Evolutionary conservation across 768 basidiomycete species (phyloP), one percentile per base, ranked within the genome.

Genomic region (Boletus sp.): DNA sequence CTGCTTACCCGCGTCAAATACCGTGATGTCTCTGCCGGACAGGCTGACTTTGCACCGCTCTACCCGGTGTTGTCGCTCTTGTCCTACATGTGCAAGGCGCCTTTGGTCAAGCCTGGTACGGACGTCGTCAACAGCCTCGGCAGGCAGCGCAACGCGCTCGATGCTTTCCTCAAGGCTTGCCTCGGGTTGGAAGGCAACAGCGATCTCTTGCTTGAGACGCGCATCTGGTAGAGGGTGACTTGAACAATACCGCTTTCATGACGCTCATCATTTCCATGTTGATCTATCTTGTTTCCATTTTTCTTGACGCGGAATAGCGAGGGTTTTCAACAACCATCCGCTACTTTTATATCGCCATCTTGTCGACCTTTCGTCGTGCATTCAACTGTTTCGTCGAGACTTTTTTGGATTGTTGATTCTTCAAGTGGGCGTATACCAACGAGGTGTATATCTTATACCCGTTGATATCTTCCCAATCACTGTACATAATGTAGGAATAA

Each of bases 1-100:
- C 80, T 99, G 57, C 80, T 98, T 58, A 94, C 94, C 41, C 94
- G 96, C 58, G 81, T 98, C 73, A 78, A 89, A 73, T 99, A 97
- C 79, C 90, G 92, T 67, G 80, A 84, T 63, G 66, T 72, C 47
- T 67, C 75, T 15, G 59, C 65, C 0, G 70, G 71, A 15, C 71
- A 78, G 64, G 72, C 72, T 55, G 89, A 92, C 36, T 97, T 92
- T 77, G 77, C 85, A 58, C 88, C 90, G 0, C 78, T 98, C 18
- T 92, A 99, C 82, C 83, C 90, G 4, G 90, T 99, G 56, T 80
- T 99, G 53, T 96, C 94, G 40, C 83, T 98, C 59, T 81, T 98
- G 54, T 90, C 87, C 42, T 98, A 95, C 82, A 96, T 98, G 94
- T 86, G 96, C 77, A 97, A 97, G 81, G 94, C 94, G 0, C 93